phyloP scores from a whole-genome alignment of 2,329 filamentous ascomycete species.

The Colletotrichum sp. region DNA sequence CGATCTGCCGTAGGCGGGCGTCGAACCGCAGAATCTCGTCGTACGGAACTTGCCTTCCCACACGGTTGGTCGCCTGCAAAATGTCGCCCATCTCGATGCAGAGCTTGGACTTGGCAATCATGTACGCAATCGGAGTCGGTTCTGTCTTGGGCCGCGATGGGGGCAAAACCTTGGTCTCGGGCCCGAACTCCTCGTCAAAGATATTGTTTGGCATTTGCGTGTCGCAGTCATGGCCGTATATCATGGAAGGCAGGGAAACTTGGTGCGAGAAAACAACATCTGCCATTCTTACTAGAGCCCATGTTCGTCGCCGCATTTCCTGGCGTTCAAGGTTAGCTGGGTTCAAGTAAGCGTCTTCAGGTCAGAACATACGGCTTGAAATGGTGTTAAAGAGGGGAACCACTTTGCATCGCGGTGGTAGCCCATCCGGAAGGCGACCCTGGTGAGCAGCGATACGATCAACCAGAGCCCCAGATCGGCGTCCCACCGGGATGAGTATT shows the following conservation, averaged over 20 bases:
- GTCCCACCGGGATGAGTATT: slow-evolving; percentile 76
- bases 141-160: slow-evolving; percentile 71
- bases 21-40: slow-evolving; percentile 70
- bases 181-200: slow-evolving; percentile 80
- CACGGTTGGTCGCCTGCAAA: slow-evolving; percentile 65
- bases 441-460: slow-evolving; percentile 58
- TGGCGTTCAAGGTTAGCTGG: slow-evolving; percentile 25
- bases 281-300: slow-evolving; percentile 74
- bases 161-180: slow-evolving; percentile 71
- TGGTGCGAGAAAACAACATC: slow-evolving; percentile 83
- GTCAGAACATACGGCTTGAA: slow-evolving; percentile 64
- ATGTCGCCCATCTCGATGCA: slow-evolving; percentile 75
- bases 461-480: slow-evolving; percentile 72
- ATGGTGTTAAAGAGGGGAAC: slow-evolving; percentile 74
- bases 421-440: slow-evolving; percentile 71
- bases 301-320: slow-evolving; percentile 74
- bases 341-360: background rate
- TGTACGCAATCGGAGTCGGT: slow-evolving; percentile 78
- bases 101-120: slow-evolving; percentile 76
- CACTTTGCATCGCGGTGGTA: slow-evolving; percentile 81
- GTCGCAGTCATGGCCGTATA: slow-evolving; percentile 77
- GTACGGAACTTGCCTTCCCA: slow-evolving; percentile 62
- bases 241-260: slow-evolving; percentile 69
- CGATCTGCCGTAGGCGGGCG: slow-evolving; percentile 63
- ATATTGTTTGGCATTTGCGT: slow-evolving; percentile 78